phyloP scores from a whole-genome alignment of 2,329 filamentous ascomycete species.

The Talaromyces albobiverticillius region DNA sequence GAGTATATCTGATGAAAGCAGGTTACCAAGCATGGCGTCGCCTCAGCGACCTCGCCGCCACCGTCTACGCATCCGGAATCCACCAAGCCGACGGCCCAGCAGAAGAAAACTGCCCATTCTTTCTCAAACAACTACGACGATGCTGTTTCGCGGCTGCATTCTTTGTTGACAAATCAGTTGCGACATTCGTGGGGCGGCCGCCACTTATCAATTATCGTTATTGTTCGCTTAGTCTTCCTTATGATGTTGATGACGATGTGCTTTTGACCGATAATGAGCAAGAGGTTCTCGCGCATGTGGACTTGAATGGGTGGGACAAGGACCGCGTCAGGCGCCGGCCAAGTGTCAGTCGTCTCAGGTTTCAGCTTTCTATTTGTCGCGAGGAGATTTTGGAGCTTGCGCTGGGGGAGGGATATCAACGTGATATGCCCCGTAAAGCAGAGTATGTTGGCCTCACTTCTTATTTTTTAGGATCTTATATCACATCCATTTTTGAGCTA shows the following conservation, averaged over 20 bases:
- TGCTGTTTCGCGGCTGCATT: conserved; percentile 26
- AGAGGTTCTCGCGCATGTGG: conserved; percentile 16
- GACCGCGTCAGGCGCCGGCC: conserved; percentile 18
- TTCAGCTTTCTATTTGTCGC: conserved; percentile 20
- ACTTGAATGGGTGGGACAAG: conserved; percentile 22
- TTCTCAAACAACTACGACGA: conserved; percentile 26
- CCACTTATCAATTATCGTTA: conserved; percentile 27
- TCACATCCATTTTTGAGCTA: not conserved
- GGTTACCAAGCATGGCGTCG: conserved; percentile 19
- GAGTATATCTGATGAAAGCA: conserved; percentile 5
- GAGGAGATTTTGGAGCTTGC: conserved; percentile 21
- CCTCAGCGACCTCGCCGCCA: conserved; percentile 20
- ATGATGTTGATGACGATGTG: conserved; percentile 28
- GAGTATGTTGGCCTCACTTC: conserved; percentile 4
- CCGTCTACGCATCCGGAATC: conserved; percentile 16
- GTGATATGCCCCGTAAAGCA: conserved; percentile 15
- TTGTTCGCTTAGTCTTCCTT: conserved; percentile 24
- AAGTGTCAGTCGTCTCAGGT: conserved; percentile 21
- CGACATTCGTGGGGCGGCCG: conserved; percentile 29
- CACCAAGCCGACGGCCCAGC: conserved; percentile 41
- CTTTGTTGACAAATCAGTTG: conserved; percentile 26
- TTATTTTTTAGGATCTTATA: not conserved
- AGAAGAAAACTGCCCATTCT: conserved; percentile 20
- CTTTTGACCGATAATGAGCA: conserved; percentile 17
- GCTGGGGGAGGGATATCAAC: conserved; percentile 20